These are phyloP conservation scores for Triglochin maritima DNA, from an alignment of 106 monocot genomes.

Conservation along the genomic window DNA sequence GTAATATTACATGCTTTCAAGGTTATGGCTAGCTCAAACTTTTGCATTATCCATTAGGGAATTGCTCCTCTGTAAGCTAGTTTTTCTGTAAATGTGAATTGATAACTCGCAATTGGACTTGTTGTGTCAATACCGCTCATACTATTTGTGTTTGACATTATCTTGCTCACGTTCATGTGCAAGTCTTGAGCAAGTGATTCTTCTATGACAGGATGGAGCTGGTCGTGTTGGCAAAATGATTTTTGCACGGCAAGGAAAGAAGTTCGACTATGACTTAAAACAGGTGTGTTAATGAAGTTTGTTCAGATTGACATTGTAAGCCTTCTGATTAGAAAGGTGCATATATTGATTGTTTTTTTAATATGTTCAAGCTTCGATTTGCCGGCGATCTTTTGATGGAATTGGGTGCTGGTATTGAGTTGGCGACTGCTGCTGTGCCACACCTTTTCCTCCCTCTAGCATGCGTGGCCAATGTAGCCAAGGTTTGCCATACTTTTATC, in stretches of 20 bases:
- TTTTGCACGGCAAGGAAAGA: conserved; percentile 96
- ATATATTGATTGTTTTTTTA: not conserved
- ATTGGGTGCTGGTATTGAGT: conserved; percentile 90
- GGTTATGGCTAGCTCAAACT: too few relatives aligned
- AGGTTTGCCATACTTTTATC: conserved; percentile 33
- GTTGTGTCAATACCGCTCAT: too few relatives aligned
- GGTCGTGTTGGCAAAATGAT: conserved; percentile 99
- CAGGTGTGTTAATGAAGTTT: conserved; percentile 36
- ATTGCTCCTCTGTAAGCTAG: too few relatives aligned
- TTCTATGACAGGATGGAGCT: conserved; percentile 71
- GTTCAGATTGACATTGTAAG: too few relatives aligned
- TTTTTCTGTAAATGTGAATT: too few relatives aligned
- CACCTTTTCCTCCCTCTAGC: conserved; percentile 94
- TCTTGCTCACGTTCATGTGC: too few relatives aligned
- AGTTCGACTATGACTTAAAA: conserved; percentile 97
- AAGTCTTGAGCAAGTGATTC: too few relatives aligned
- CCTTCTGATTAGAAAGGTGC: not conserved
- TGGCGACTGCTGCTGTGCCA: conserved; percentile 81
- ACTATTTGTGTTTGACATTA: too few relatives aligned
- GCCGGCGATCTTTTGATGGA: conserved; percentile 93
- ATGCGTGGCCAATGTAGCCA: conserved; percentile 83
- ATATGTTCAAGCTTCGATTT: conserved; percentile 66
- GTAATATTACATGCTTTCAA: too few relatives aligned
- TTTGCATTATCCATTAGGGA: too few relatives aligned
- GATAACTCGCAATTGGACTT: too few relatives aligned